Base-by-base conservation (phyloP, 139 green algal species). In the Chloropicon primus region DNA sequence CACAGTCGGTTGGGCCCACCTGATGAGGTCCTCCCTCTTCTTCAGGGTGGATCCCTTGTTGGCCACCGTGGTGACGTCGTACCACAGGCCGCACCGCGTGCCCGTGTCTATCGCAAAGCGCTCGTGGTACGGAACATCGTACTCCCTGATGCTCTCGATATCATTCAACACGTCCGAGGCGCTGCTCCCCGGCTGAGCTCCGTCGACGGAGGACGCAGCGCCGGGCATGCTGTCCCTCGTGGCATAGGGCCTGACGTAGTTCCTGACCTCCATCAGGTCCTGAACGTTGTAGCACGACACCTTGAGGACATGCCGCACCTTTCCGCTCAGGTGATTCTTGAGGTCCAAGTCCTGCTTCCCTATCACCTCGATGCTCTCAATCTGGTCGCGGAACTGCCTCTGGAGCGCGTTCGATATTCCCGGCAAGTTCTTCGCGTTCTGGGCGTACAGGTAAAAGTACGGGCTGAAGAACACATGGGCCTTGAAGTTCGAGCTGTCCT, bases 111-210 rank as follows among this genome's bases (percentile, higher is more conserved):
- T 98, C 26, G 86, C 84, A 74, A 94, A 98, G 75, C 94, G 90
- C 71, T 97, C 82, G 84, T 98, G 94, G 84, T 96, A 98, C 27
- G 93, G 93, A 80, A 98, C 94, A 79, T 98, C 94, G 79, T 97
- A 92, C 89, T 98, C 94, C 1, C 93, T 85, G 77, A 98, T 87
- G 78, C 97, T 94, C 71, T 92, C 77, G 5, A 98, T 86, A 2
- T 76, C 77, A 24, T 94, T 87, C 76, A 87, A 74, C 2, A 85
- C 86, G 53, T 96, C 91, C 5, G 41, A 62, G 41, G 41, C 41
- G 41, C 5, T 17, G 10, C 86, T 94, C 41, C 73, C 71, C 27
- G 53, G 23, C 73, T 77, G 73, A 25, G 3, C 73, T 28, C 23
- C 25, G 73, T 25, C 21, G 17, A 10, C 21, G 21, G 5, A 22